Evolutionary conservation across 768 basidiomycete genomes (phyloP), one percentile per base, ranked within the genome.

Genomic region (Hypholoma sublateritium): DNA sequence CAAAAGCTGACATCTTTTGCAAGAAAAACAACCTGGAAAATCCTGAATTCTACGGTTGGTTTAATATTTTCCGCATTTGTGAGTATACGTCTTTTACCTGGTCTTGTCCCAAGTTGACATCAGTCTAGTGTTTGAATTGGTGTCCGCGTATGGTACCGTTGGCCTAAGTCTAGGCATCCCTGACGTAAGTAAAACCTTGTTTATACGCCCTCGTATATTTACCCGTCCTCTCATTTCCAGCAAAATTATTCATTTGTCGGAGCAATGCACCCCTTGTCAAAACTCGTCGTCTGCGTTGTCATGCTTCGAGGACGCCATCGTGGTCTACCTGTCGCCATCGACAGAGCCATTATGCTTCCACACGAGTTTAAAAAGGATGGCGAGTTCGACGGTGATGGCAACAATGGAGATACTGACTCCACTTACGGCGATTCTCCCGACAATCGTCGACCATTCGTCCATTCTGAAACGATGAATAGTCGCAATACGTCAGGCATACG

Each of bases 251-350:
- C 91, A 0, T 81, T 98, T 53, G 83, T 84, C 5, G 95, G 93
- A 1, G 83, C 87, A 9, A 85, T 95, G 57, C 76, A 80, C 13
- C 82, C 88, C 0, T 71, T 97, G 5, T 95, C 94, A 0, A 98
- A 98, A 70, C 80, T 98, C 35, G 85, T 98, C 55, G 63, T 98
- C 24, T 87, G 86, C 66, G 70, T 83, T 9, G 93, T 98, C 62
- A 98, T 98, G 93, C 80, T 99, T 59, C 89, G 97, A 56, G 94
- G 95, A 7, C 83, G 93, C 12, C 95, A 98, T 70, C 87, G 95
- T 46, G 92, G 93, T 36, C 74, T 94, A 6, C 92, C 92, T 0
- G 87, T 91, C 19, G 93, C 91, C 8, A 93, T 95, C 46, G 92
- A 94, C 71, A 85, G 94, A 51, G 91, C 94, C 0, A 82, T 95